Base-by-base conservation (phyloP, 2,329 filamentous ascomycete species). In the Bimuria novae-zelandiae region DNA sequence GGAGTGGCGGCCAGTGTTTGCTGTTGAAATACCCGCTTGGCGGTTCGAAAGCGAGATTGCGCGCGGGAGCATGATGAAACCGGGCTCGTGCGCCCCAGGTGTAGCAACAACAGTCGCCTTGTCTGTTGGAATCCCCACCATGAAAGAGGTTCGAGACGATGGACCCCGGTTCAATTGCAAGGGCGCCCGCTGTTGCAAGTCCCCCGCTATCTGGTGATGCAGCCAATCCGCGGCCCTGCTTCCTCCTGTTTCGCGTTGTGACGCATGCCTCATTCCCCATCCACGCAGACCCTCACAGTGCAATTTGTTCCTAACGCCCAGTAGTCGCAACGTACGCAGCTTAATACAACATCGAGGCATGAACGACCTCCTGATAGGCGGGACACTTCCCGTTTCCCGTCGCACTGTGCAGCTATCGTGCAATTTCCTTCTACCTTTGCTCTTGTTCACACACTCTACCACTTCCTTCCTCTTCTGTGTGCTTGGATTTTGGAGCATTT, bases 241-340 rank as follows among this genome's bases (percentile, higher is more conserved):
- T 42, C 29, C 49, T 51, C 41, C 51, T 52, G 56, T 32, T 46
- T 51, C 52, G 43, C 49, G 41, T 55, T 30, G 48, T 51, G 50
- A 48, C 55, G 55, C 57, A 54, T 53, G 35, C 46, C 40, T 23
- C 41, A 46, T 33, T 60, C 52, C 60, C 58, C 57, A 49, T 57
- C 52, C 42, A 56, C 56, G 53, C 52, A 52, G 59, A 56, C 57
- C 50, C 61, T 60, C 63, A 67, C 63, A 52, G 56, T 59, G 68
- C 60, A 73, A 72, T 73, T 60, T 72, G 65, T 70, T 63, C 65
- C 68, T 66, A 58, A 70, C 69, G 59, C 56, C 63, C 56, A 58
- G 56, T 58, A 47, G 47, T 30, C 49, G 49, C 41, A 53, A 44
- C 49, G 49, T 65, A 52, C 58, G 63, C 55, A 61, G 59, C 57